phyloP scores from a whole-genome alignment of 2,329 filamentous ascomycete species.

The Colletotrichum nymphaeae region DNA sequence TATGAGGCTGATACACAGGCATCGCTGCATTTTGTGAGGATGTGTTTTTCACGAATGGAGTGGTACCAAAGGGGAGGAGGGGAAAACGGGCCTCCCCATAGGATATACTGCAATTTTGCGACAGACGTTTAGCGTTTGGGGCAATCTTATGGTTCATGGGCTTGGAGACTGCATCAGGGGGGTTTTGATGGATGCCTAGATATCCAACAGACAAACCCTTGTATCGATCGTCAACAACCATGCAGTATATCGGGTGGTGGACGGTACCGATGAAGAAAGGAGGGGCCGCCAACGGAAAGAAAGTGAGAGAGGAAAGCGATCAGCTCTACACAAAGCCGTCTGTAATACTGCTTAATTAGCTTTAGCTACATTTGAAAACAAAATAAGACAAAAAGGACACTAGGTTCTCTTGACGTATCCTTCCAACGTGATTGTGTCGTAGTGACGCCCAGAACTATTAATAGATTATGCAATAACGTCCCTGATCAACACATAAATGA shows the following conservation, averaged over 20 bases:
- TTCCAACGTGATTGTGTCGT: not conserved
- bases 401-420: not conserved
- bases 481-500: too few species aligned
- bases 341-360: constrained; percentile 26
- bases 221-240: too few species aligned
- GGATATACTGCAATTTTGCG: not conserved
- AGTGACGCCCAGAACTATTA: too few species aligned
- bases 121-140: not conserved
- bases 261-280: not conserved
- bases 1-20: not conserved
- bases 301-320: not conserved
- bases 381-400: not conserved
- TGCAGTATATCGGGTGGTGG: not conserved
- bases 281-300: not conserved
- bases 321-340: constrained; percentile 2
- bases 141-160: not conserved
- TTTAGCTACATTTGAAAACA: constrained; percentile 3
- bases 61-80: not conserved
- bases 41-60: not conserved
- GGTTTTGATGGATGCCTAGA: too few species aligned
- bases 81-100: not conserved
- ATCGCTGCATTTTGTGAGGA: not conserved
- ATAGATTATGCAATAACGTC: too few species aligned
- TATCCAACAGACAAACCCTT: too few species aligned
- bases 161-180: not conserved